Evolutionary conservation across 257 asterid genomes (phyloP).

Genomic region (Solanum arcanum): DNA sequence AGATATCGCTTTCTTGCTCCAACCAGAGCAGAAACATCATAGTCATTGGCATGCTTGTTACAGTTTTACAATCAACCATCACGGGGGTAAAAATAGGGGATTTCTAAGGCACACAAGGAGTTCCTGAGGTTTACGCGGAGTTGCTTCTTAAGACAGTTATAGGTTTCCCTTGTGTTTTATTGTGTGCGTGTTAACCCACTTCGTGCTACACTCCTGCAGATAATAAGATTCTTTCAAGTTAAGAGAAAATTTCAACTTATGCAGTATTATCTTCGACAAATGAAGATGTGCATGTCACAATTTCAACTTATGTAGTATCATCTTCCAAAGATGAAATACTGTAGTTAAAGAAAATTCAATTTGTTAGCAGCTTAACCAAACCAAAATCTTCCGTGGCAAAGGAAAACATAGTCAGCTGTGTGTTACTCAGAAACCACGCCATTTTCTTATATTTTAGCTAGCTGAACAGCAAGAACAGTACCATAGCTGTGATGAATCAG

Average conservation of each 20-base stretch:
- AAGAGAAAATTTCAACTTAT: not conserved
- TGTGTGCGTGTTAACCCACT: conserved; percentile 69
- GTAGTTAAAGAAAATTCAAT: not conserved
- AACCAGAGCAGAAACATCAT: conserved; percentile 20
- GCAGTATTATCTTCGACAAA: not conserved
- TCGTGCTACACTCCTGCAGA: conserved; percentile 61
- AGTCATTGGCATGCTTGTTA: conserved; percentile 56
- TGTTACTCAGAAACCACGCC: not conserved
- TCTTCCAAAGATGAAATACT: not conserved
- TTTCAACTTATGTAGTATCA: not conserved
- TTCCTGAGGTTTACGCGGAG: conserved; percentile 18
- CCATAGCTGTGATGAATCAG: not conserved
- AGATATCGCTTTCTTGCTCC: conserved; percentile 19
- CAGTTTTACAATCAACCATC: conserved; percentile 43
- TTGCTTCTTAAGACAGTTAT: conserved; percentile 12
- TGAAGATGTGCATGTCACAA: not conserved
- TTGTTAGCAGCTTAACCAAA: not conserved
- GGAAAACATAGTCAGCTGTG: not conserved
- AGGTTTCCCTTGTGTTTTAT: conserved; percentile 21
- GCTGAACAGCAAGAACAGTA: not conserved
- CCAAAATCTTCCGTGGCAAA: not conserved
- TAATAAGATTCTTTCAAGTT: not conserved
- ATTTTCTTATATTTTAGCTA: not conserved
- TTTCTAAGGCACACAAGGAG: conserved; percentile 15
- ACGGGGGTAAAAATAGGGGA: conserved; percentile 20